These are phyloP conservation scores for Saraca asoca DNA, from an alignment of 331 rosid genomes.

Conservation along the genomic window DNA sequence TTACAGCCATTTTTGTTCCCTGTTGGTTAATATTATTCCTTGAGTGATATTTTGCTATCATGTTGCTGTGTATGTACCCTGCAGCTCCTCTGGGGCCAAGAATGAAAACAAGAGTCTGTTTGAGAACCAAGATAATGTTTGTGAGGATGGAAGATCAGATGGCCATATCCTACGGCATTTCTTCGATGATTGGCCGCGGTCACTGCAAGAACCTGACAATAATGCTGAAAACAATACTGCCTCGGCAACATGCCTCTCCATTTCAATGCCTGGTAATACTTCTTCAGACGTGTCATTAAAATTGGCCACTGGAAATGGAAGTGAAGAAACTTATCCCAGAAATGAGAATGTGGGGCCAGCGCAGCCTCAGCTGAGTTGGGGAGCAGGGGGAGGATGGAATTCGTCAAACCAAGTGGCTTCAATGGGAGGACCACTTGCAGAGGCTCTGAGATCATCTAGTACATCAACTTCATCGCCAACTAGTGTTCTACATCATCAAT, in stretches of 20 bases:
- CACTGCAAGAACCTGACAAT: conserved; percentile 55
- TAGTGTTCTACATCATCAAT: conserved; percentile 69
- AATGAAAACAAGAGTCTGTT: conserved; percentile 45
- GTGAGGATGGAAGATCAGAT: conserved; percentile 52
- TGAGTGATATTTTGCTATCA: conserved; percentile 28
- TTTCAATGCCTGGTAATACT: conserved; percentile 62
- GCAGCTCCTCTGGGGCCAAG: conserved; percentile 52
- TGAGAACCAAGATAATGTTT: conserved; percentile 44
- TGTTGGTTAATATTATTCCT: conserved; percentile 5
- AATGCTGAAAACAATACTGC: conserved; percentile 36
- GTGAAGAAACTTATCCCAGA: conserved; percentile 41
- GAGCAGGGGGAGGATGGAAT: conserved; percentile 54
- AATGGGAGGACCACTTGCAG: conserved; percentile 99
- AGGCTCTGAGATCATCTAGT: conserved; percentile 75
- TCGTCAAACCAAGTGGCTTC: conserved; percentile 67
- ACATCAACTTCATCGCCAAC: conserved; percentile 77
- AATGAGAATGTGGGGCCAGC: conserved; percentile 42
- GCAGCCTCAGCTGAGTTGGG: conserved; percentile 69
- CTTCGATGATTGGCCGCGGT: conserved; percentile 89
- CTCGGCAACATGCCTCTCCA: conserved; percentile 67
- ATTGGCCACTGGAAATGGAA: conserved; percentile 69
- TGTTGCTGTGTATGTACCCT: conserved; percentile 27
- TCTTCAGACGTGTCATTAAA: conserved; percentile 83
- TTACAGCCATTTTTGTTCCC: neutral
- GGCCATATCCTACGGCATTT: conserved; percentile 82